Evolutionary conservation across 2,329 filamentous ascomycete species (phyloP), one percentile per base, ranked within the genome.

Genomic region (Fulvia fulva): DNA sequence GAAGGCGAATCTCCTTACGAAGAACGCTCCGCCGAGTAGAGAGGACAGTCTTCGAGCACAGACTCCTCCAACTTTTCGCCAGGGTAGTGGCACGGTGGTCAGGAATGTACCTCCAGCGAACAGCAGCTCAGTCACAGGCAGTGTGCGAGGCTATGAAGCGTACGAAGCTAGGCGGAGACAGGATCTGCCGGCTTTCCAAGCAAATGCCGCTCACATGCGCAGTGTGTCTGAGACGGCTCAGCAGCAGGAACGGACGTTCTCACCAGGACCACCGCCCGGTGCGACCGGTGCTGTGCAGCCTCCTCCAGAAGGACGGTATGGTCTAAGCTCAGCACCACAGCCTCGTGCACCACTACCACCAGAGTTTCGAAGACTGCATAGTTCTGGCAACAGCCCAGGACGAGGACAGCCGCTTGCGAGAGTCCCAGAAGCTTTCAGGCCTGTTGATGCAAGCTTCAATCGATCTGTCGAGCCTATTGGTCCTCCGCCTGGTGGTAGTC

Each of bases 1-100:
- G 21, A 74, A 74, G 56, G 41, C 66, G 9, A 67, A 64, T 21
- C 75, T 74, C 55, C 46, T 75, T 37, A 70, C 68, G 6, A 76
- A 76, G 55, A 55, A 52, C 12, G 55, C 56, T 23, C 63, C 63
- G 3, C 56, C 60, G 6, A 57, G 52, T 14, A 21, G 53, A 44
- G 60, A 57, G 21, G 41, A 54, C 26, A 46, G 52, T 11, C 25
- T 54, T 1, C 47, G 25, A 21, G 25, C 26, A 6, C 52, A 46
- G 22, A 19, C 52, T 7, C 52, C 37, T 41, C 47, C 26, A 32
- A 46, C 19, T 9, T 25, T 22, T 12, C 22, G n/a, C 9, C 37
- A 30, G 16, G 14, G 14, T 22, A 22, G 23, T 41, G 37, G 37
- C 37, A 41, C 52, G 2, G 37, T 32, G 16, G 21, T 30, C 21